Conservation (phyloP, 169 alveolate species). For the Plasmodium vinckei region DNA sequence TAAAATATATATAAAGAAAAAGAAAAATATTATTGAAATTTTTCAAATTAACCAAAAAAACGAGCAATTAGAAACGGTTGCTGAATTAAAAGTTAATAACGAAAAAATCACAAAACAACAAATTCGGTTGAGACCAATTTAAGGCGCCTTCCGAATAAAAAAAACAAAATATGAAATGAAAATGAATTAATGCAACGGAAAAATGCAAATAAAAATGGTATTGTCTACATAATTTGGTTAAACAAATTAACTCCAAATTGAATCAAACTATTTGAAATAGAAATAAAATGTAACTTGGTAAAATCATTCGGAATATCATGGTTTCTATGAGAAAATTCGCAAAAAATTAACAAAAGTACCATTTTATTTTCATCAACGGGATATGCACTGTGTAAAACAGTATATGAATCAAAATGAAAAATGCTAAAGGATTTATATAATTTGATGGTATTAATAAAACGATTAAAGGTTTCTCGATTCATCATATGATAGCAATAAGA, state of each 20-base stretch:
- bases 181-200: no score
- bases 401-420: conserved; percentile 59
- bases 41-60: no score
- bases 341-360: conserved; percentile 37
- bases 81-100: no score
- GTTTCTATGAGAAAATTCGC: conserved; percentile 36
- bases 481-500: conserved; percentile 38
- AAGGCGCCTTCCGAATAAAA: no score
- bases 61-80: no score
- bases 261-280: conserved; percentile 44
- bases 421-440: conserved; percentile 58
- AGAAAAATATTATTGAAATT: no score
- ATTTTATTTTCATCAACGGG: conserved; percentile 35
- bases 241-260: conserved; percentile 56
- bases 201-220: not conserved
- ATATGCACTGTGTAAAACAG: conserved; percentile 41
- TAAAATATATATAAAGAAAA: no score
- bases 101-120: no score
- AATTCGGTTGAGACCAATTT: no score
- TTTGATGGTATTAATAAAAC: conserved; percentile 52
- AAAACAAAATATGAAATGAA: no score
- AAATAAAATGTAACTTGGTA: conserved; percentile 57
- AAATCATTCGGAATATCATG: conserved; percentile 1
- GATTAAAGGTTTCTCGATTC: conserved; percentile 12
- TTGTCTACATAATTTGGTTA: conserved; percentile 55